Percentiles rank a stretch among this genome's conserved stretches.
These are phyloP conservation scores for Verticillium nonalfalfae DNA, from an alignment of 2,329 filamentous ascomycete species.

Conservation along the genomic window DNA sequence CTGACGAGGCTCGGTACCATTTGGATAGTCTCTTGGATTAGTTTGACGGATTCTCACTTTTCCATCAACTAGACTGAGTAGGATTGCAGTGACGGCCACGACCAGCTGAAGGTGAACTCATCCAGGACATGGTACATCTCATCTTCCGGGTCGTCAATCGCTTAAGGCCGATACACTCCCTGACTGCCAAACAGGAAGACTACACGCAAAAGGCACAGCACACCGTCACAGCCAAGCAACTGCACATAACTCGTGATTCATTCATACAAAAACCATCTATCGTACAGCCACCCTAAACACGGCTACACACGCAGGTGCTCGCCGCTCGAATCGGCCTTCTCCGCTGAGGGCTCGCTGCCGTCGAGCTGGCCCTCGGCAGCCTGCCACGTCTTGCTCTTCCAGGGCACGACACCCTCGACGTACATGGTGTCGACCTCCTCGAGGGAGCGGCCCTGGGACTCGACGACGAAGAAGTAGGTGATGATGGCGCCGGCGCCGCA, in stretches of 20 bases:
- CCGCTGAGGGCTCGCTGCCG: background rate
- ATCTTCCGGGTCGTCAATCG: no score
- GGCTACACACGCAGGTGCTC: background rate
- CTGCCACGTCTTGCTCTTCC: conserved; percentile 33
- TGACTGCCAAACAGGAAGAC: no score
- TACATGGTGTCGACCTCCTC: conserved; percentile 80
- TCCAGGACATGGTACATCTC: no score
- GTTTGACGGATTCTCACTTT: no score
- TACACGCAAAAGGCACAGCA: no score
- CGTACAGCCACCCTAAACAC: background rate
- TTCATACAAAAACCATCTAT: background rate
- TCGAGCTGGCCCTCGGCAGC: background rate
- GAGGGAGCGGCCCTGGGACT: conserved; percentile 63
- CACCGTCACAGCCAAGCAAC: background rate
- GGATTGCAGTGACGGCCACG: no score
- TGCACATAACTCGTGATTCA: background rate
- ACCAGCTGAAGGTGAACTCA: no score
- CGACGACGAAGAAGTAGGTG: conserved; percentile 71
- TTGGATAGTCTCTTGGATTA: no score
- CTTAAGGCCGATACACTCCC: no score
- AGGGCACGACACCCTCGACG: conserved; percentile 41
- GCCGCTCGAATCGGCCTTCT: background rate
- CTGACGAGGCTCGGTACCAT: no score
- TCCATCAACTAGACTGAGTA: no score
- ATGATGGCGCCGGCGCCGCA: conserved; percentile 56